Evolutionary conservation across 2,329 filamentous ascomycete genomes (phyloP).

Genomic region (Hypoxylon sp.): DNA sequence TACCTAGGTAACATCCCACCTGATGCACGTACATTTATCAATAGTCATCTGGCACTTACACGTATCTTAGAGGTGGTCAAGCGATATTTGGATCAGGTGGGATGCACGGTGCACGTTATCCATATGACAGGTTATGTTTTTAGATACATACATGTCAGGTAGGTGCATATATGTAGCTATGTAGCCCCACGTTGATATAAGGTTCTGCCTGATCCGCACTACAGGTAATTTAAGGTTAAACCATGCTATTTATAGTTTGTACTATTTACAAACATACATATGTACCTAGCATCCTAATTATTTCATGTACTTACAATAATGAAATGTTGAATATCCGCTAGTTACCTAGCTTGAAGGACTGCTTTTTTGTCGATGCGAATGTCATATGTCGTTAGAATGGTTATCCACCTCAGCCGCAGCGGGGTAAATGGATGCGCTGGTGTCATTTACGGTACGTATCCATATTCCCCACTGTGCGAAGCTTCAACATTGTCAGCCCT

Average conservation of each 20-base stretch:
- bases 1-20: background rate
- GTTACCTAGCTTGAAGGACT: background rate
- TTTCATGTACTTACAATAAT: background rate
- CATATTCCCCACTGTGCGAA: no score
- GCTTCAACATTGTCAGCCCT: no score
- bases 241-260: background rate
- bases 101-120: background rate
- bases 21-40: background rate
- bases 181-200: background rate
- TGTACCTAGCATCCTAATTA: background rate
- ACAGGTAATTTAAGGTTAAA: background rate
- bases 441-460: background rate
- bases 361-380: background rate
- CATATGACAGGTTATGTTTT: background rate
- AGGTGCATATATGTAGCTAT: background rate
- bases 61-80: background rate
- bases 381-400: background rate
- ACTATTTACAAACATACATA: background rate
- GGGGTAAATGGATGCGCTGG: conserved; percentile 18
- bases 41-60: background rate
- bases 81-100: background rate
- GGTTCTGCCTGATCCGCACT: background rate
- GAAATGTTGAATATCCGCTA: background rate
- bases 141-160: background rate
- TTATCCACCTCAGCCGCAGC: conserved; percentile 25